Conservation (phyloP, 2,329 filamentous ascomycete genomes). For the Cladophialophora chaetospira region DNA sequence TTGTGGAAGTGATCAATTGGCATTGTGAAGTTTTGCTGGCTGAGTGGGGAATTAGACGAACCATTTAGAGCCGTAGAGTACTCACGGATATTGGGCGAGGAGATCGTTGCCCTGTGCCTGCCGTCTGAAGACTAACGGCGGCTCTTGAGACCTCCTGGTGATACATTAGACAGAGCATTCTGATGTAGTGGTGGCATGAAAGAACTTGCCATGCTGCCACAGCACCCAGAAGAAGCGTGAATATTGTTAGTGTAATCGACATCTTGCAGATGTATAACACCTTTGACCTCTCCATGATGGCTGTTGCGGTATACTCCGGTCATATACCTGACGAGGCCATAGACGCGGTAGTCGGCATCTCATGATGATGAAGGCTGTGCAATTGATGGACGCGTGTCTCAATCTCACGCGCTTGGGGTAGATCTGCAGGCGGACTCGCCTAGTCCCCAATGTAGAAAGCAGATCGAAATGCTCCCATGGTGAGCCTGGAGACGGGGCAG, state of each 20-base stretch:
- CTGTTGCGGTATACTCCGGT: background rate
- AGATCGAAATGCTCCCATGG: too few species aligned
- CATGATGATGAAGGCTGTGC: background rate
- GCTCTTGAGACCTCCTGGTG: background rate
- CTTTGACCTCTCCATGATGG: background rate
- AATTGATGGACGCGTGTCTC: background rate
- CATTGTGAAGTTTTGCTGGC: conserved; percentile 40
- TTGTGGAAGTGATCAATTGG: conserved; percentile 25
- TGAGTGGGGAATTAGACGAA: background rate
- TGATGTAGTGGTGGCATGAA: background rate
- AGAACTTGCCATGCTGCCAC: background rate
- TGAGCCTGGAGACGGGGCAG: too few species aligned
- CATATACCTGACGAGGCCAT: background rate
- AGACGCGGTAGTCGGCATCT: background rate
- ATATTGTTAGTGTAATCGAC: background rate
- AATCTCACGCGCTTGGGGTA: background rate
- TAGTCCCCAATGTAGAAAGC: too few species aligned
- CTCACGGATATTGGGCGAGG: conserved; percentile 3
- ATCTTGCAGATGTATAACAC: background rate
- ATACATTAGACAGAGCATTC: background rate
- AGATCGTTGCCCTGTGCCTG: background rate
- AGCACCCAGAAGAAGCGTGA: background rate
- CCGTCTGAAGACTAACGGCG: background rate
- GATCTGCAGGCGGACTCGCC: background rate
- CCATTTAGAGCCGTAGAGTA: background rate